Conservation (phyloP, 2,329 filamentous ascomycete species). For the Aureobasidium sp. region DNA sequence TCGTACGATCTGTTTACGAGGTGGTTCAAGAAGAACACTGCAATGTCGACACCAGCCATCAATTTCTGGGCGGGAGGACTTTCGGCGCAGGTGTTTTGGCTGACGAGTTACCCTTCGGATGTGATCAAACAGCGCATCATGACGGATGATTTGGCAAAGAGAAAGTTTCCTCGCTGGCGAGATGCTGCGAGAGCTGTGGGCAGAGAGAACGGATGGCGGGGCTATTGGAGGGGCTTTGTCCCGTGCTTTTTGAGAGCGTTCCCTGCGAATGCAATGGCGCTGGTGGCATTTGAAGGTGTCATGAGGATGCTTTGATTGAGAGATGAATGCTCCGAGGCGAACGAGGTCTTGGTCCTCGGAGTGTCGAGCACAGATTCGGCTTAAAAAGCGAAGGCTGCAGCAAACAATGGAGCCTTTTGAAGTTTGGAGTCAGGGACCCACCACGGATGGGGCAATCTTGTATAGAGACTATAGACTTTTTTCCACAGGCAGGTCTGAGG, state of each 20-base stretch:
- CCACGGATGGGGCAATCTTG: neutral
- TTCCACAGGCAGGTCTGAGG: neutral
- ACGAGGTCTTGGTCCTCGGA: neutral
- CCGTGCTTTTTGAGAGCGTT: constrained; percentile 92
- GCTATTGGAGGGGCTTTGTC: constrained; percentile 87
- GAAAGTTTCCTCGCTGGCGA: constrained; percentile 67
- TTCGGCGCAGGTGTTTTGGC: constrained; percentile 90
- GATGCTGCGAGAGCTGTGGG: constrained; percentile 74
- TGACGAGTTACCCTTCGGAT: constrained; percentile 84
- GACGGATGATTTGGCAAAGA: constrained; percentile 81
- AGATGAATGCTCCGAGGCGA: neutral
- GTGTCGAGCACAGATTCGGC: neutral
- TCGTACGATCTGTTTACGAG: constrained; percentile 80
- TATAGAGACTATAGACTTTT: constrained; percentile 12
- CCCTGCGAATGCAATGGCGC: constrained; percentile 87
- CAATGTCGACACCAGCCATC: constrained; percentile 66
- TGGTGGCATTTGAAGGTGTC: constrained; percentile 88
- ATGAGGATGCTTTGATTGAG: constrained; percentile 28
- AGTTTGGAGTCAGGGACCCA: neutral
- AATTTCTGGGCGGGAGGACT: constrained; percentile 98
- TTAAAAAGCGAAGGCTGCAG: neutral
- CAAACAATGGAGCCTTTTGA: neutral
- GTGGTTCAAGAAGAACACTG: constrained; percentile 58
- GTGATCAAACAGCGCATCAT: constrained; percentile 95
- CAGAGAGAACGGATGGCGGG: constrained; percentile 65